These are phyloP conservation scores for Aeminium ludgeri DNA, from an alignment of 495 filamentous ascomycete species.

Conservation along the genomic window DNA sequence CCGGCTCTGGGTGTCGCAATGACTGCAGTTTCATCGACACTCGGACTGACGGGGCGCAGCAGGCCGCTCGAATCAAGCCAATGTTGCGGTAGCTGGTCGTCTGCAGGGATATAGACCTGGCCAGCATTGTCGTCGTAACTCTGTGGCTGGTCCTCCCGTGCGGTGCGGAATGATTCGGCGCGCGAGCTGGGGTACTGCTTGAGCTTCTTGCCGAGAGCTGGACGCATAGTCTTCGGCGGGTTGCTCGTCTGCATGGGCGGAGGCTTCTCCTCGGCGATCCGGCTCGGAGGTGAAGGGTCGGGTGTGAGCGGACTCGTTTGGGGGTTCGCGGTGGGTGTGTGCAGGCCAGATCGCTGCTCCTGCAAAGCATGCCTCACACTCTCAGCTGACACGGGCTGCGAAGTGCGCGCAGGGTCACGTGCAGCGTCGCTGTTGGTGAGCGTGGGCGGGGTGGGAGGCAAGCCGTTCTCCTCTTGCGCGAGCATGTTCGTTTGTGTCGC, in stretches of 20 bases:
- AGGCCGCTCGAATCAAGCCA: conserved; percentile 4
- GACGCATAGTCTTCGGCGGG: conserved; percentile 8
- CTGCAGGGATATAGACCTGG: conserved; percentile 15
- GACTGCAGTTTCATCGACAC: not conserved
- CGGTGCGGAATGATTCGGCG: conserved; percentile 25
- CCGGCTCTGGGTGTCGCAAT: not conserved
- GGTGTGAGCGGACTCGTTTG: conserved; percentile 22
- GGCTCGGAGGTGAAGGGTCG: conserved; percentile 22
- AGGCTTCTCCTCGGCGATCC: conserved; percentile 14
- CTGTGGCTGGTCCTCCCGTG: conserved; percentile 19
- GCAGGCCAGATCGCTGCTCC: conserved; percentile 16
- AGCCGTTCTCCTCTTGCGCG: conserved; percentile 2
- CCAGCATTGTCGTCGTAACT: conserved; percentile 10
- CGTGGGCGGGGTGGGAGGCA: conserved; percentile 17
- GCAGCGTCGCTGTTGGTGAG: conserved; percentile 5
- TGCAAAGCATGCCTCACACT: conserved; percentile 12
- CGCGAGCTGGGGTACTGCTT: conserved; percentile 16
- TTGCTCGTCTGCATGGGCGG: conserved; percentile 9
- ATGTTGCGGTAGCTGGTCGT: conserved; percentile 4
- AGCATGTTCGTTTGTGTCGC: conserved; percentile 1
- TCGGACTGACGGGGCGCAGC: not conserved
- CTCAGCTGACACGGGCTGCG: conserved; percentile 9
- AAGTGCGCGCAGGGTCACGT: not conserved
- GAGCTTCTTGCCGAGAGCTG: not conserved
- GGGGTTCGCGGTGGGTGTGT: conserved; percentile 19